Evolutionary conservation across 2,329 filamentous ascomycete species (phyloP).

Genomic region (Fusarium sororula): DNA sequence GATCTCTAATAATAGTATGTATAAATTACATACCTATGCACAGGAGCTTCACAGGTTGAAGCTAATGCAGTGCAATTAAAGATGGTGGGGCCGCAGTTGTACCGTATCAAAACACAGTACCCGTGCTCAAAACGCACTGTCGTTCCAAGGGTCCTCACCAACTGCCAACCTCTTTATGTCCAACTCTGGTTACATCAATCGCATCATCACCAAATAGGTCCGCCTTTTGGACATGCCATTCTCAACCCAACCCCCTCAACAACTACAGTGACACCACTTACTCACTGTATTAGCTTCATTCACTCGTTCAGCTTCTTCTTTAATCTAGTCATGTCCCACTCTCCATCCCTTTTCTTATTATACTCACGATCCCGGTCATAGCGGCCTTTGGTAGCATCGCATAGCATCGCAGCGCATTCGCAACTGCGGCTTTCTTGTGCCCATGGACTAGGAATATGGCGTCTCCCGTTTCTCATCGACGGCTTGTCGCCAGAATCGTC

Average conservation of each 20-base stretch:
- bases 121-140: neutral
- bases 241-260: conserved; percentile 33
- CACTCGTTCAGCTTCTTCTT: conserved; percentile 29
- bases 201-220: conserved; percentile 20
- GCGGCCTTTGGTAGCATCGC: neutral
- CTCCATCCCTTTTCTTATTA: conserved; percentile 18
- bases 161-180: conserved; percentile 31
- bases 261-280: conserved; percentile 26
- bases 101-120: conserved; percentile 9
- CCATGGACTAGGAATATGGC: conserved; percentile 33
- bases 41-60: neutral
- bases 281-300: conserved; percentile 9
- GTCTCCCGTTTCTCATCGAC: conserved; percentile 52
- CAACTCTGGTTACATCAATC: conserved; percentile 21
- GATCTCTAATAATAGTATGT: neutral
- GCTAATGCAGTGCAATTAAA: conserved; percentile 19
- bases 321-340: conserved; percentile 43
- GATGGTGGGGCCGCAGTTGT: neutral
- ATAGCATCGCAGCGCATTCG: neutral
- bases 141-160: conserved; percentile 7
- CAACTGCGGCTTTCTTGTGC: conserved; percentile 4
- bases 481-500: conserved; percentile 77
- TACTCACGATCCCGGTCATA: conserved; percentile 25
- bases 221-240: conserved; percentile 34
- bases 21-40: neutral